Conservation (phyloP, 192 early-diverging fungal species). For the Backusella sp. region DNA sequence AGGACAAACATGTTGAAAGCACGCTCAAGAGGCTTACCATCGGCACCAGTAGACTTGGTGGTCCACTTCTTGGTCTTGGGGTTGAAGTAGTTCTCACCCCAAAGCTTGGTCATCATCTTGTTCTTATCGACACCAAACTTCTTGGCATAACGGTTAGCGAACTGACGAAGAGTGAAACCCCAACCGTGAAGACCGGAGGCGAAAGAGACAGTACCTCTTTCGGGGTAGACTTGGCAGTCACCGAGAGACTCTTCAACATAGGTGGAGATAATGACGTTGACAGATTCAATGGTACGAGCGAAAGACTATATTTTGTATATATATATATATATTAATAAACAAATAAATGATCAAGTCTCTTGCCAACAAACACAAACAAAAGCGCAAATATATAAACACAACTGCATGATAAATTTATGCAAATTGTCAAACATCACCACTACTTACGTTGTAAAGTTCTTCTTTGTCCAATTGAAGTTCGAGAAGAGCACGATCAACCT, state of each 20-base stretch:
- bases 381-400: no score
- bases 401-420: no score
- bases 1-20: conserved; percentile 96
- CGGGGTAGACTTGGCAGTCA: conserved; percentile 90
- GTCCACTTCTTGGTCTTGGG: conserved; percentile 97
- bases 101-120: conserved; percentile 94
- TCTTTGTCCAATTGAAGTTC: conserved; percentile 96
- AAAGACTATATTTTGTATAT: conserved; percentile 57
- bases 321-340: no score
- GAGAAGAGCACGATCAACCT: conserved; percentile 97
- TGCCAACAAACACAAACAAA: neutral
- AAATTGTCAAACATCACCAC: neutral
- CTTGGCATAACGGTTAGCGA: conserved; percentile 92
- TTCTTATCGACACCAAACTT: conserved; percentile 94
- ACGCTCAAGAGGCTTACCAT: conserved; percentile 86
- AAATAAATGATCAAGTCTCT: neutral
- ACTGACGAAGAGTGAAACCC: conserved; percentile 98
- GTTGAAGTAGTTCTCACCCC: conserved; percentile 99
- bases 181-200: conserved; percentile 94
- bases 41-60: conserved; percentile 68
- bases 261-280: conserved; percentile 96
- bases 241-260: conserved; percentile 85
- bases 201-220: conserved; percentile 93
- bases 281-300: conserved; percentile 90
- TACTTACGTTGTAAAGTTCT: conserved; percentile 77